Percentiles rank a stretch among this genome's conserved stretches.
Evolutionary conservation across 2,329 filamentous ascomycete species (phyloP).

Genomic region (Cladosporium oxysporum): DNA sequence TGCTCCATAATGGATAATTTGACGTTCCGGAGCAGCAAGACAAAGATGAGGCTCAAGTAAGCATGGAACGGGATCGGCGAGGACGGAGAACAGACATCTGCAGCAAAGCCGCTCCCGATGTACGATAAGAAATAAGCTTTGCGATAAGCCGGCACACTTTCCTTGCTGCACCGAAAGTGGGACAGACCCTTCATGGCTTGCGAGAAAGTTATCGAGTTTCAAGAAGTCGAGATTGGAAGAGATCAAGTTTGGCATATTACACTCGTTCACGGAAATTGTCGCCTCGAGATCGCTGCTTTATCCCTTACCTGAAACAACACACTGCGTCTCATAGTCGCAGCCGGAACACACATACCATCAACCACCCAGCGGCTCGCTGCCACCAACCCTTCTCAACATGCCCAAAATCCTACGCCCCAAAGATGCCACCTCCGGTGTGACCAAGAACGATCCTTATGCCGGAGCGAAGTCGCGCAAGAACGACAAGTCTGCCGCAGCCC

Average conservation of each 20-base stretch:
- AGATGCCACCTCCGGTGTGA: slow-evolving; percentile 40
- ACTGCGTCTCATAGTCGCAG: not conserved
- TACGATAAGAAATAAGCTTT: not conserved
- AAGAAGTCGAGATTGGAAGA: not conserved
- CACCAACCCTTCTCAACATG: slow-evolving; percentile 38
- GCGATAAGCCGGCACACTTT: not conserved
- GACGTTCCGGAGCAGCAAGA: not conserved
- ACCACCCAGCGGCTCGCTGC: not conserved
- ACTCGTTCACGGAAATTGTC: not conserved
- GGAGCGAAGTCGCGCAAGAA: slow-evolving; percentile 48
- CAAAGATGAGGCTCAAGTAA: not conserved
- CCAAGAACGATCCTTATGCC: slow-evolving; percentile 47
- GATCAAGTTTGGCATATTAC: not conserved
- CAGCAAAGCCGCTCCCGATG: not conserved
- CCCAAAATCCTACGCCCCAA: slow-evolving; percentile 42
- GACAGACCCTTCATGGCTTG: not conserved
- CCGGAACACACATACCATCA: not conserved
- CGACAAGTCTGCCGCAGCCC: slow-evolving; percentile 50
- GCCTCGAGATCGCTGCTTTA: not conserved
- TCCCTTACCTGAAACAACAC: not conserved
- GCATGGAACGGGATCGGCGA: not conserved
- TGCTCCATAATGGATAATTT: not conserved
- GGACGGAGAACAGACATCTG: not conserved
- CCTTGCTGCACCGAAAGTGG: not conserved
- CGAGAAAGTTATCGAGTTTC: not conserved